Evolutionary conservation across 1,139 yeast species (phyloP), one percentile per base, ranked within the genome.

Genomic region (Debaryomyces sp.): DNA sequence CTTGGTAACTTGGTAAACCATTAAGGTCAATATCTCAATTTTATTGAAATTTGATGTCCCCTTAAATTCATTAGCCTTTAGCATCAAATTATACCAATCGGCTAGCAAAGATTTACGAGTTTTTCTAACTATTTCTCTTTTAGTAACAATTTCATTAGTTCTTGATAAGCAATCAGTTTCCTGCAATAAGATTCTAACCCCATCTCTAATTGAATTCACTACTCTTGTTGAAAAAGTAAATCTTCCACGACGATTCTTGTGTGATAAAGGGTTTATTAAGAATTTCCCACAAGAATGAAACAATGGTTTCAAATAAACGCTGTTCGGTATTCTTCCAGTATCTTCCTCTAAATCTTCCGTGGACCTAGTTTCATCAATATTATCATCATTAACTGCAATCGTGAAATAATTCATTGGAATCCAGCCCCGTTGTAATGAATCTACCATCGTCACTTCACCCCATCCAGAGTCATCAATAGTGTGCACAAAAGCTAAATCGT

Each of bases 391-490:
- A 8, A 85, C 75, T 13, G 89, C 89, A 38, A 87, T 78, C 13
- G 77, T 66, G 59, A 92, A 94, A 68, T 90, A 94, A 65, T 92
- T 92, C 77, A 92, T 87, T 2, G 99, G 99, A 15, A 94, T 90
- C 99, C 99, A 94, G 24, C 99, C 99, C 51, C 97, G 77, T 56
- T 81, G 80, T 48, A 89, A 80, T 6, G 88, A 78, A 46, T 84
- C 83, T 17, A 81, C 65, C 43, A 89, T 67, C 0, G 97, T 91
- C 2, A 92, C 98, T 66, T 94, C 98, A 50, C 97, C 97, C 99
- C 99, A 94, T 1, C 98, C 99, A 15, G 96, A 87, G 47, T 88
- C 85, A 66, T 94, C 98, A 27, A 91, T 82, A 8, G 92, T 82
- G 64, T 92, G 97, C 6, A 94, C 88, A 63, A 90, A 87, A 0